Evolutionary conservation across 2,329 filamentous ascomycete genomes (phyloP), one percentile per base, ranked within the genome.

Genomic region (Penicillium decumbens): DNA sequence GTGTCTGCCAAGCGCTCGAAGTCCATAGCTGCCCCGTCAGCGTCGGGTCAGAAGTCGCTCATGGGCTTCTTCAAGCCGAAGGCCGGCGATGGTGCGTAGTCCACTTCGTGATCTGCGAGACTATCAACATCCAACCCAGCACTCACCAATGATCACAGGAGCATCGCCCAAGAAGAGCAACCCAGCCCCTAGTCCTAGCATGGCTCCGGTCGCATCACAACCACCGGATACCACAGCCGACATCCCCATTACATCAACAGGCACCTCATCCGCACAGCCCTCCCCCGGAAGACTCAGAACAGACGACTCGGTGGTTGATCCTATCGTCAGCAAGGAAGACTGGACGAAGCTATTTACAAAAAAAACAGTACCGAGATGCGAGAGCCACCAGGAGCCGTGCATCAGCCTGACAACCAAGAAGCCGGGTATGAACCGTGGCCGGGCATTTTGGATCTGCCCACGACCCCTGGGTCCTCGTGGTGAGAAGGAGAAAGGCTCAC

Each of bases 381-480:
- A 96, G 60, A 72, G 74, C 41, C 93, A 98, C 64, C 77, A 83
- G 45, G 91, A 97, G 61, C 87, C 88, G 2, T 97, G 93, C 69
- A 87, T 90, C 56, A 88, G 79, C 56, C 74, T 92, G 44, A 80
- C 84, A 15, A 95, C 91, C 1, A 96, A 92, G 74, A 97, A 97
- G 65, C 78, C 89, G 0, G 93, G 93, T 1, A 74, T 88, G 55
- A 98, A 97, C 63, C 85, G 78, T 55, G 83, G 83, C 0, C 72
- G 83, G 24, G 77, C 78, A 7, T 87, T 86, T 64, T 87, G 80
- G 80, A 83, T 85, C 62, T 87, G 83, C 63, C 67, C 80, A 66
- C 72, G 92, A 77, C 93, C 93, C 3, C 72, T 97, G 1, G 92
- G 90, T 0, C 90, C 90, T 1, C 88, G 85, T 23, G 93, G 90